Conservation (phyloP, 257 asterid genomes). For the Fraxinus americana region DNA sequence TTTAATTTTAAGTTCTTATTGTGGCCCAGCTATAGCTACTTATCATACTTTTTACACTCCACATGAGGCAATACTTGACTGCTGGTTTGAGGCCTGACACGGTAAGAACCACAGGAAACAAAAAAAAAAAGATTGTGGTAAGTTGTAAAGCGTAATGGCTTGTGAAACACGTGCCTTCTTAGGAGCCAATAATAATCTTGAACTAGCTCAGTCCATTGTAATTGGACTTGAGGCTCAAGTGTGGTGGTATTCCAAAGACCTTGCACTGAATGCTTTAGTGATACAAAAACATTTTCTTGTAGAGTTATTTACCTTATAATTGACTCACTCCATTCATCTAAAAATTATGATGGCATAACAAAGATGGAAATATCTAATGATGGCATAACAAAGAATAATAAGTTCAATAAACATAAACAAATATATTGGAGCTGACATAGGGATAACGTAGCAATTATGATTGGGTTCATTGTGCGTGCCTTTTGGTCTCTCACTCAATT, state of each 20-base stretch:
- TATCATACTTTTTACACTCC: background rate
- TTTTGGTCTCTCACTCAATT: background rate
- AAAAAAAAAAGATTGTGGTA: background rate
- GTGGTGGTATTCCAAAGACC: background rate
- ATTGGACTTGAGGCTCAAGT: background rate
- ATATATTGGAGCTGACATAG: no score
- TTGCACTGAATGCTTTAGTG: background rate
- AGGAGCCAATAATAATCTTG: background rate
- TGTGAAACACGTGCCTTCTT: background rate
- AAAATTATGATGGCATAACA: no score
- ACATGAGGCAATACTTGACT: background rate
- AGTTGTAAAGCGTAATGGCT: background rate
- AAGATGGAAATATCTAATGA: no score
- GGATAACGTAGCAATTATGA: no score
- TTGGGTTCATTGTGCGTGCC: background rate
- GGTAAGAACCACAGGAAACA: background rate
- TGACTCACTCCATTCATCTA: no score
- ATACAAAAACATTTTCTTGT: no score
- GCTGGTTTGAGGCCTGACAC: background rate
- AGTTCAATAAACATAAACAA: no score
- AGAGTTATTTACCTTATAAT: no score
- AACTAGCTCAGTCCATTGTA: background rate
- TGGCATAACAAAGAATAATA: no score
- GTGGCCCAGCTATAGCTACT: background rate
- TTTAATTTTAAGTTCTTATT: background rate